Base-by-base conservation (phyloP, 768 basidiomycete genomes). In the Tricholoma saponaceum region DNA sequence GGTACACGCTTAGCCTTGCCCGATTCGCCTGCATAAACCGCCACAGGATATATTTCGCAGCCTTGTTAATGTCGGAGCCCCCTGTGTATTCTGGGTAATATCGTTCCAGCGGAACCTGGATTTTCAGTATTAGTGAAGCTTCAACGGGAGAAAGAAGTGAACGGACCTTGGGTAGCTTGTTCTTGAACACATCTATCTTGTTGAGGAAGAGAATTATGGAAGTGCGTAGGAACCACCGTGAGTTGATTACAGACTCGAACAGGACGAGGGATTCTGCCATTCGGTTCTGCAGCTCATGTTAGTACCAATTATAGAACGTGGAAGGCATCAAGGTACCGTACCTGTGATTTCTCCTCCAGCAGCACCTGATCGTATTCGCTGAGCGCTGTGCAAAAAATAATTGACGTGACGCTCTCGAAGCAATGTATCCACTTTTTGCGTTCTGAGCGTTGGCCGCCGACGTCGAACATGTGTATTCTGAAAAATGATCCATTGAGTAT, bases 11-110 rank as follows among this genome's bases (percentile, higher is more conserved):
- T 62, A 95, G 72, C 52, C 86, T 71, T 54, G 90, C 90, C 20
- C 89, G 75, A 63, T 95, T 96, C 55, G 90, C 87, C 70, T 96
- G 92, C 80, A 94, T 95, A 65, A 96, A 98, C 65, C 90, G 77
- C 95, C 93, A 97, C 35, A 98, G 76, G 54, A 98, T 94, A 62
- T 92, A 96, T 64, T 95, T 94, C 0, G 94, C 92, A 1, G 92
- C 93, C 70, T 95, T 95, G 75, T 93, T 95, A 70, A 95, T 90
- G 65, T 95, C 91, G 3, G 86, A 71, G 4, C 92, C 92, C 30
- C 92, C 92, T 0, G 90, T 89, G 70, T 95, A 95, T 66, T 95
- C 93, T 4, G 91, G 85, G 70, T 94, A 95, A 69, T 88, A 89
- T 43, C 76, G 75, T 59, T 89, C 87, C n/a, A 92, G 71, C 3